Base-by-base conservation (phyloP, 2,329 filamentous ascomycete genomes). In the Plenodomus tracheiphilus region DNA sequence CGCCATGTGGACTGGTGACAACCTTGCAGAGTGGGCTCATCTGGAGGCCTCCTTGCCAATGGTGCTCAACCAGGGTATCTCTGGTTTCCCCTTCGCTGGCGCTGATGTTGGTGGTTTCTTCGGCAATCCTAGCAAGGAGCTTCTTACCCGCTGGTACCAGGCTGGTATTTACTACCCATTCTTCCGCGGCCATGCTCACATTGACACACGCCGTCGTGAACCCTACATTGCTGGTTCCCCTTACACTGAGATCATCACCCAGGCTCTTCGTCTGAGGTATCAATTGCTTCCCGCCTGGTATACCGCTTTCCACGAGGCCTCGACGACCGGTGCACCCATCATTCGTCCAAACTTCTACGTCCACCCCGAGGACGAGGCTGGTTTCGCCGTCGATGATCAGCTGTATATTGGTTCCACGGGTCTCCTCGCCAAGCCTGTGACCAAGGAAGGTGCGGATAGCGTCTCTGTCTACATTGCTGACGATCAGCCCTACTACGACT, bases 1-100 rank as follows among this genome's bases (percentile, higher is more conserved):
- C 55, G 93, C 94, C 50, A 97, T 97, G 92, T 99, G 94, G 94
- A 99, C 94, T 17, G 94, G 94, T 52, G 94, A 99, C 70, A 99
- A 99, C 75, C 89, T 94, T 71, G 94, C 94, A 10, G 86, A 84
- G 19, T 99, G 94, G 94, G 85, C 86, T 16, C 92, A 97, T 66
- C 82, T 99, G 15, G 89, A 85, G n/a, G 89, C 86, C 1, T 88
- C 91, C 1, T 83, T 97, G 32, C 93, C 94, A 19, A 99, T 99
- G 94, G 79, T 96, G 19, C 78, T 99, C 35, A 94, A 88, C 72
- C 89, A 96, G 67, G 92, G 93, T 47, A 91, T 99, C 59, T 85
- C 91, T 1, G 94, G 94, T 7, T 97, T 89, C 73, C 94, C 94
- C 10, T 97, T 97, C 66, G 85, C 91, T 0, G 94, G 94, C 46